Percentiles rank a stretch among this genome's conserved stretches.
phyloP scores from a whole-genome alignment of 768 basidiomycete species.

The Tephrocybe rancida region DNA sequence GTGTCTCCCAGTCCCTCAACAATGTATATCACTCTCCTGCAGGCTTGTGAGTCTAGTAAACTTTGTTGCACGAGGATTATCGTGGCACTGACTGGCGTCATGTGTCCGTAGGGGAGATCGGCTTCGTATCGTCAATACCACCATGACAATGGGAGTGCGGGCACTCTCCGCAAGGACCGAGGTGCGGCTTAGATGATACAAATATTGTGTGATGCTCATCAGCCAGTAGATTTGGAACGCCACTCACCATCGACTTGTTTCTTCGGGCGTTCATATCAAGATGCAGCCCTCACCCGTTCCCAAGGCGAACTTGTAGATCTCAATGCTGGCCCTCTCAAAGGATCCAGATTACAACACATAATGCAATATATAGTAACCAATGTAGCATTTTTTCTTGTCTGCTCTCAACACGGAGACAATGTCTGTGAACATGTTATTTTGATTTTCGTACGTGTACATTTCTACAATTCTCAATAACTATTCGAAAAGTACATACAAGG shows the following conservation, averaged over 20 bases:
- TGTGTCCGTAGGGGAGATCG: constrained; percentile 42
- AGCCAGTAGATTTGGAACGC: constrained; percentile 61
- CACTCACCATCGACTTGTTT: constrained; percentile 52
- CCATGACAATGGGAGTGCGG: constrained; percentile 49
- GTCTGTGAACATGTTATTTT: too few species aligned
- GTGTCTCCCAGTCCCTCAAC: constrained; percentile 55
- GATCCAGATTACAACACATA: background rate
- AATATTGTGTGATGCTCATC: too few species aligned
- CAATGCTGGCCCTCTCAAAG: background rate
- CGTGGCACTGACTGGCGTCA: background rate
- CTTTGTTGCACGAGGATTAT: background rate
- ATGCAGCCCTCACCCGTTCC: constrained; percentile 46
- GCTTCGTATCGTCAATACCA: constrained; percentile 54
- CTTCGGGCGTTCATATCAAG: constrained; percentile 57
- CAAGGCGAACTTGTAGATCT: constrained; percentile 26
- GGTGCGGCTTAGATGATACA: constrained; percentile 27
- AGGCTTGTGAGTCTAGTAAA: constrained; percentile 32
- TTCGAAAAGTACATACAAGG: too few species aligned
- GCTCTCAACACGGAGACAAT: too few species aligned
- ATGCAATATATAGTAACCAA: background rate
- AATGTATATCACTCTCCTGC: constrained; percentile 63
- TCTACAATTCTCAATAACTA: too few species aligned
- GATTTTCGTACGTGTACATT: too few species aligned
- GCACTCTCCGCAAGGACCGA: constrained; percentile 52
- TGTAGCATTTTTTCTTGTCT: background rate